Conservation (phyloP, 225 moss, liverwort and hornwort species). For the Marchantia paleacea region DNA sequence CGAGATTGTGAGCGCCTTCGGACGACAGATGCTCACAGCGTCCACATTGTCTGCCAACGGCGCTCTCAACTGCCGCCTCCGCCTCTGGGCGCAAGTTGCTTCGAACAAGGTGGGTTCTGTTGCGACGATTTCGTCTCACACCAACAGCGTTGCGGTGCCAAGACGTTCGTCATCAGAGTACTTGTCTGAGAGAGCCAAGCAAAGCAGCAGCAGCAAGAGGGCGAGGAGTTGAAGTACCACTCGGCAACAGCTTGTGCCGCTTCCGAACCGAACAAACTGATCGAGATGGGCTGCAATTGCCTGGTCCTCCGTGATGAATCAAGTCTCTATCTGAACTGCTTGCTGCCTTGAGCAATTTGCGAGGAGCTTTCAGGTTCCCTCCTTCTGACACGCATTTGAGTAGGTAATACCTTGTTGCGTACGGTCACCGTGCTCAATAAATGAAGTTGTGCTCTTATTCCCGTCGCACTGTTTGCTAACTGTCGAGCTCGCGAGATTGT, state of each 20-base stretch:
- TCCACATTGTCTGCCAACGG: not conserved
- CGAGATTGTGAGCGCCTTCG: not conserved
- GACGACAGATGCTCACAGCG: not conserved
- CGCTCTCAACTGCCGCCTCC: not conserved
- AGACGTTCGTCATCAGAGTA: not conserved
- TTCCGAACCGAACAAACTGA: not conserved
- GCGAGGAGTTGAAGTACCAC: not conserved
- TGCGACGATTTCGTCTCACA: not conserved
- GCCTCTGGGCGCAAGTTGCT: too few species aligned
- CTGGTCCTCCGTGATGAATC: not conserved
- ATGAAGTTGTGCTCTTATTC: too few species aligned
- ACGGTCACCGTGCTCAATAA: too few species aligned
- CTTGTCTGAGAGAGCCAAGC: not conserved
- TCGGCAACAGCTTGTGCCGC: not conserved
- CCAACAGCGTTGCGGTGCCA: not conserved
- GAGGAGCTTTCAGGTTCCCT: too few species aligned
- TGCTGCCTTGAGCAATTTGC: too few species aligned
- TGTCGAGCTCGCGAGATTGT: too few species aligned
- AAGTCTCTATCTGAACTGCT: not conserved
- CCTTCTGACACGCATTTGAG: too few species aligned
- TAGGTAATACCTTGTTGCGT: too few species aligned
- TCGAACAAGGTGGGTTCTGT: too few species aligned
- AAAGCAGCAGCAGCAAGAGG: not conserved
- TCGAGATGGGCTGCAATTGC: not conserved
- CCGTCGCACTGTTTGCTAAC: too few species aligned